Base-by-base conservation (phyloP, 2,329 filamentous ascomycete genomes). In the Trichoderma gracile region DNA sequence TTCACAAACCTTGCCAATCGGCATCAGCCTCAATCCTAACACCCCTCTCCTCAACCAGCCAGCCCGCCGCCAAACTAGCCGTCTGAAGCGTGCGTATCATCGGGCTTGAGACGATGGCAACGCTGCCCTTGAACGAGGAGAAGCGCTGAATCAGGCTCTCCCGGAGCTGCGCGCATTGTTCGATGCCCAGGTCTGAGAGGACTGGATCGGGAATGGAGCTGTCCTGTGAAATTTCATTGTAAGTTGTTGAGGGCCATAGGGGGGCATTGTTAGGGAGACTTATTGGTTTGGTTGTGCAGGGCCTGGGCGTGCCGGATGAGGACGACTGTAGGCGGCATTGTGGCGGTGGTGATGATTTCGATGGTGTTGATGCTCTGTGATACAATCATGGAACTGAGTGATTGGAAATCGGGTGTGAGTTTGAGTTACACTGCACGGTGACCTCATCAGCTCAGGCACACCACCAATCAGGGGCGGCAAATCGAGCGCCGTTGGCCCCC, bases 281-380 rank as follows among this genome's bases (percentile, higher is more conserved):
- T 78, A 85, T 85, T 74, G 56, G 76, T 71, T 15, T 78, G 75
- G 65, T 86, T 86, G 73, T 86, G 84, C n/a, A 80, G 71, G 9
- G 81, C 84, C 76, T 98, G 91, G 17, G 91, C 94, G 82, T 98
- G 94, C 70, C 94, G 90, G 72, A 97, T 89, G 72, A 98, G 82
- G 69, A 98, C 90, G 66, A 97, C 71, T 0, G 79, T 84, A 1
- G 83, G 83, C 58, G 83, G 72, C 84, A 86, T 86, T 30, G 17
- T 38, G 38, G 10, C 14, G 52, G 5, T 23, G 33, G 5, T 52
- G 55, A 47, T 33, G 30, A 7, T 23, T 56, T 25, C 12, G 15
- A 8, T 54, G 30, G 17, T 54, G 19, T 40, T 42, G 30, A 15
- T 40, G 45, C 1, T 5, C 5, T 50, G 12, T 50, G 21, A 30